These are phyloP conservation scores for Haplosporangium sp. DNA, from an alignment of 371 early-diverging fungal species.

Conservation along the genomic window DNA sequence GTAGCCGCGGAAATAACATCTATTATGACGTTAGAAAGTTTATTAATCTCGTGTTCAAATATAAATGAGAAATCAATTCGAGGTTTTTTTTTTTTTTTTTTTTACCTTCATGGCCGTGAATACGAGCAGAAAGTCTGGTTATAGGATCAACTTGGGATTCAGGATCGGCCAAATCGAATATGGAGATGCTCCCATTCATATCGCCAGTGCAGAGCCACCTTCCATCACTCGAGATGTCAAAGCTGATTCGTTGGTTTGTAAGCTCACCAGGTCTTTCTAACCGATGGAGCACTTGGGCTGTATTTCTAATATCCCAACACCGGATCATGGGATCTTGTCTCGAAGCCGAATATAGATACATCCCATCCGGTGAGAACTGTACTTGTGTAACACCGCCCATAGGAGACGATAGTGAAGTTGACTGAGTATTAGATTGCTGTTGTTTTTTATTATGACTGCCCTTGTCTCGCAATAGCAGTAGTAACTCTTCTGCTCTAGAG, in stretches of 20 bases:
- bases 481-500: constrained; percentile 63
- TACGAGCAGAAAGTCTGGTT: constrained; percentile 6
- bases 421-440: constrained; percentile 16
- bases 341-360: constrained; percentile 68
- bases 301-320: constrained; percentile 81
- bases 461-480: constrained; percentile 62
- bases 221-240: constrained; percentile 73
- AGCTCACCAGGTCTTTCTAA: constrained; percentile 66
- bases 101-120: constrained; percentile 20
- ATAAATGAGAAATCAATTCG: no score
- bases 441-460: constrained; percentile 10
- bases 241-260: constrained; percentile 74
- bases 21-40: constrained; percentile 18
- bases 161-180: constrained; percentile 61
- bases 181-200: constrained; percentile 63
- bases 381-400: constrained; percentile 62
- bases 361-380: constrained; percentile 73
- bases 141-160: not conserved
- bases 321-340: constrained; percentile 65
- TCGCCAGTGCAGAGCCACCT: constrained; percentile 69
- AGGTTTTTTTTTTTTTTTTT: no score
- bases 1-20: constrained; percentile 65
- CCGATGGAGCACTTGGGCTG: constrained; percentile 65
- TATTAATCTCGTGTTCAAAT: no score
- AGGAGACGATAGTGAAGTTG: not conserved